A percentile compares a stretch with the other conserved stretches of the same genome.
These are phyloP conservation scores for Buxus sempervirens DNA, from an alignment of 164 flowering plant species.

Conservation along the genomic window DNA sequence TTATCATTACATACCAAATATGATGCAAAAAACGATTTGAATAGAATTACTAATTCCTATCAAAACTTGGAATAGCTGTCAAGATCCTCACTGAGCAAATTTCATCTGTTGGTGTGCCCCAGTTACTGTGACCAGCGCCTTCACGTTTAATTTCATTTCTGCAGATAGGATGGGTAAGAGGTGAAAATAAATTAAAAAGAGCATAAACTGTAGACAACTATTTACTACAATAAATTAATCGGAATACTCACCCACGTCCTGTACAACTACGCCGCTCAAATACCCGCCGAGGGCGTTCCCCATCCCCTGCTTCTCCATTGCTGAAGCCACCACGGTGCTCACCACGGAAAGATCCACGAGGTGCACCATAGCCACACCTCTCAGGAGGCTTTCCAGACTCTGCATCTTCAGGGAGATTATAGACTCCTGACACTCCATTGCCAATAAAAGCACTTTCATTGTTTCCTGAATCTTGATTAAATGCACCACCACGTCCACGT, in stretches of 20 bases:
- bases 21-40: no score
- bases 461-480: conserved; percentile 29
- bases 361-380: conserved; percentile 45
- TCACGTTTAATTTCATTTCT: conserved; percentile 61
- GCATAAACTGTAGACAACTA: neutral
- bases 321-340: conserved; percentile 53
- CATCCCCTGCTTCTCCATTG: conserved; percentile 48
- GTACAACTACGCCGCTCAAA: conserved; percentile 68
- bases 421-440: conserved; percentile 32
- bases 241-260: conserved; percentile 49
- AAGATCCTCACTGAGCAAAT: conserved; percentile 38
- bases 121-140: conserved; percentile 62
- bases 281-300: conserved; percentile 46
- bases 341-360: conserved; percentile 52
- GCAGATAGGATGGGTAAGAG: neutral
- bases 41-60: no score
- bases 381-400: conserved; percentile 33
- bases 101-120: conserved; percentile 68
- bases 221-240: neutral
- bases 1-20: no score
- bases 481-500: conserved; percentile 37
- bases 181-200: neutral
- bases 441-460: conserved; percentile 38
- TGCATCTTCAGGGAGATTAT: conserved; percentile 32
- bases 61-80: no score